These are phyloP conservation scores for Prunus mume DNA, from an alignment of 306 rosid species.

Conservation along the genomic window DNA sequence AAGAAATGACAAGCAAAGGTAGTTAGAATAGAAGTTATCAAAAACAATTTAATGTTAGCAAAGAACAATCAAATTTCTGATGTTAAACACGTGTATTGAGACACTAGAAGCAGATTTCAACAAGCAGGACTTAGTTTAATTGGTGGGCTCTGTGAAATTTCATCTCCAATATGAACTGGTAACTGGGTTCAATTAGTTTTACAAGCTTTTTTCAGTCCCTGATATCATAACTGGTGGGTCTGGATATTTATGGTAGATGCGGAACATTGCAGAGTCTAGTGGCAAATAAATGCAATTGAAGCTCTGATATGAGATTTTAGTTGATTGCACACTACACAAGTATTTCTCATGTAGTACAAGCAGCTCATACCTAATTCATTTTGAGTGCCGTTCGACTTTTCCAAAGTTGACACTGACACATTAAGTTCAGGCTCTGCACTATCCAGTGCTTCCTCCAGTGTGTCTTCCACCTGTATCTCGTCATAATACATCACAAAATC, in stretches of 20 bases:
- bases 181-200: not conserved
- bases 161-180: not conserved
- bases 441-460: constrained; percentile 29
- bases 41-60: constrained; percentile 5
- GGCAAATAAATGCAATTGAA: not conserved
- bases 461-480: constrained; percentile 47
- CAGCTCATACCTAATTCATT: constrained; percentile 45
- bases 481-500: constrained; percentile 21
- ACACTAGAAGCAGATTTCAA: not conserved
- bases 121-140: not conserved
- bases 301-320: not conserved
- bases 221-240: not conserved
- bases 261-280: not conserved
- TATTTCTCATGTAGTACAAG: constrained; percentile 14
- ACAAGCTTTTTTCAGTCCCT: not conserved
- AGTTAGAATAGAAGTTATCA: constrained; percentile 25
- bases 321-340: not conserved
- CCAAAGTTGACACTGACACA: constrained; percentile 25
- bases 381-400: constrained; percentile 5
- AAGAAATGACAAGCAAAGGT: constrained; percentile 10
- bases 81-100: not conserved
- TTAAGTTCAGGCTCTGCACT: constrained; percentile 23
- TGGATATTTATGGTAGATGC: not conserved
- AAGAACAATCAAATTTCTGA: not conserved
- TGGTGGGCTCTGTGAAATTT: not conserved